Percentiles rank a stretch among this genome's conserved stretches.
Conservation (phyloP, 2,329 filamentous ascomycete genomes). For the Ophiostoma pallidulum region DNA sequence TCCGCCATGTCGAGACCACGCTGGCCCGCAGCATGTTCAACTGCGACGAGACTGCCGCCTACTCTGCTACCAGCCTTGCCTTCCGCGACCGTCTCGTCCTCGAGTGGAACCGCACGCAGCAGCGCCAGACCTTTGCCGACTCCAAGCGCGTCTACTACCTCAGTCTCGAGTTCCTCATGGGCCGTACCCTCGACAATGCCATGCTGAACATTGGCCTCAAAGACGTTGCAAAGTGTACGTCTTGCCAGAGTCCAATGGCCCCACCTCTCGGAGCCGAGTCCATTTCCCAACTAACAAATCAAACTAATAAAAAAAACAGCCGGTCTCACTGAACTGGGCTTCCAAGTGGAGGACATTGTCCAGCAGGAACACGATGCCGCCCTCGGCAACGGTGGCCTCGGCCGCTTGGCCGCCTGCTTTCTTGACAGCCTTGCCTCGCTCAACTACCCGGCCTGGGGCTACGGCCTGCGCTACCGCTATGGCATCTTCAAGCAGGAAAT, state of each 20-base stretch:
- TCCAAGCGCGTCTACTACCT: conserved; percentile 95
- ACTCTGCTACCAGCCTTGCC: conserved; percentile 81
- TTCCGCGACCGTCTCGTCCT: conserved; percentile 88
- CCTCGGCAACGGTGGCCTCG: conserved; percentile 89
- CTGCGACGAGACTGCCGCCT: conserved; percentile 90
- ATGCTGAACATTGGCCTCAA: conserved; percentile 95
- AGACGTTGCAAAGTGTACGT: conserved; percentile 63
- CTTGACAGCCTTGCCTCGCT: conserved; percentile 90
- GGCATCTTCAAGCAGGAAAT: conserved; percentile 99
- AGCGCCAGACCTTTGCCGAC: conserved; percentile 83
- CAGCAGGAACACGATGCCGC: conserved; percentile 92
- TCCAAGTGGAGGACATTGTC: conserved; percentile 94
- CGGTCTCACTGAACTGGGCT: conserved; percentile 80
- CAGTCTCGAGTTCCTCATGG: conserved; percentile 96
- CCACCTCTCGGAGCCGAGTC: too few species aligned
- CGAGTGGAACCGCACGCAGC: conserved; percentile 97
- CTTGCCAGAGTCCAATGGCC: neutral
- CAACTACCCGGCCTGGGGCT: conserved; percentile 95
- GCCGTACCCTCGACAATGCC: conserved; percentile 90
- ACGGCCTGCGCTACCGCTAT: conserved; percentile 89
- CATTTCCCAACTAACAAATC: too few species aligned
- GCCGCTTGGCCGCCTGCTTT: conserved; percentile 91
- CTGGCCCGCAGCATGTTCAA: conserved; percentile 95
- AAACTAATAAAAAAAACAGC: conserved; percentile 39
- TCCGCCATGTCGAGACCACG: conserved; percentile 92